Evolutionary conservation across 148 eudicot species (phyloP).

Genomic region (Suaeda aralocaspica): DNA sequence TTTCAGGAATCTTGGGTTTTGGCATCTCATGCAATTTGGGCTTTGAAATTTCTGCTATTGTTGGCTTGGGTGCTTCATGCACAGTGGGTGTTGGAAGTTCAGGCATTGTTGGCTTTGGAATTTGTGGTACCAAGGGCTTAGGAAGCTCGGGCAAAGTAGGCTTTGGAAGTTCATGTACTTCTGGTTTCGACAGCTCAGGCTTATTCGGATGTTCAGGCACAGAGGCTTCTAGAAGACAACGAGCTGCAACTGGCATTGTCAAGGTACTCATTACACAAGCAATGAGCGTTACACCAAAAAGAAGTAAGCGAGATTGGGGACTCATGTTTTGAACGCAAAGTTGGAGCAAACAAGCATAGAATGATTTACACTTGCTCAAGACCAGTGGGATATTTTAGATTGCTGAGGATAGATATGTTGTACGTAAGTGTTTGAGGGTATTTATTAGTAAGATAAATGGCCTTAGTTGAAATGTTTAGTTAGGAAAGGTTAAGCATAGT

Average conservation of each 20-base stretch:
- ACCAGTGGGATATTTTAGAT: no score
- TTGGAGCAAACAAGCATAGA: background rate
- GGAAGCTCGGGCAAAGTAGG: no score
- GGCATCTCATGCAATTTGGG: conserved; percentile 5
- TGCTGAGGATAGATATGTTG: background rate
- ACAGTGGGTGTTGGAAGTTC: conserved; percentile 7
- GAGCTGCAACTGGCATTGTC: conserved; percentile 13
- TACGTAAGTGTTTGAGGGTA: background rate
- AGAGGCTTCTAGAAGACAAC: conserved; percentile 15
- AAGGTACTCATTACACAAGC: conserved; percentile 15
- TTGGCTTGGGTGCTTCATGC: conserved; percentile 8
- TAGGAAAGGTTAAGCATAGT: conserved; percentile 16
- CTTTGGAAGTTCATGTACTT: conserved; percentile 8
- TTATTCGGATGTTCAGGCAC: conserved; percentile 10
- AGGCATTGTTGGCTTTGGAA: conserved; percentile 8
- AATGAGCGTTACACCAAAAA: background rate
- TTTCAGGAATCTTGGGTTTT: background rate
- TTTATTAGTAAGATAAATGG: conserved; percentile 11
- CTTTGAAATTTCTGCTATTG: no score
- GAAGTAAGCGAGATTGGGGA: conserved; percentile 6
- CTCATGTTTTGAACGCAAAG: conserved; percentile 13
- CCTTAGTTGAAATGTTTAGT: conserved; percentile 8
- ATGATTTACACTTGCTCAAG: no score
- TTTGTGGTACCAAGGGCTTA: background rate
- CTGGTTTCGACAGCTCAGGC: conserved; percentile 5